These are phyloP conservation scores for Trematosphaeria pertusa DNA, from an alignment of 2,329 filamentous ascomycete genomes.

Conservation along the genomic window DNA sequence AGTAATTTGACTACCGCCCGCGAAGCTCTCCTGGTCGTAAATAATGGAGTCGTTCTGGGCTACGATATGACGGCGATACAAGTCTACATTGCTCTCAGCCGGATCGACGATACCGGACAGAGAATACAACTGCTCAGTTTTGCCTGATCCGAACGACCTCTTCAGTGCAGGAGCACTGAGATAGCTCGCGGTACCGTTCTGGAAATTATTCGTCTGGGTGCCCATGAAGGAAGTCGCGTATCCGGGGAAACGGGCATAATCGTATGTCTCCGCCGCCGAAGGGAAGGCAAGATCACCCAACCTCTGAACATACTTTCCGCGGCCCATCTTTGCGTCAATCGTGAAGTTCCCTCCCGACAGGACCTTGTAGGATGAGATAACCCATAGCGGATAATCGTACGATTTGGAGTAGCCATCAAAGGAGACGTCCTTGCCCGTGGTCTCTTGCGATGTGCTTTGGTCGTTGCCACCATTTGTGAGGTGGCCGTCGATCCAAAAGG, in stretches of 20 bases:
- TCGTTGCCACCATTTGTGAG: constrained; percentile 63
- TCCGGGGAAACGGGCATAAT: constrained; percentile 33
- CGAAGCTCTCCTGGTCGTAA: constrained; percentile 54
- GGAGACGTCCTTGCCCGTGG: constrained; percentile 56
- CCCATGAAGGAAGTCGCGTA: constrained; percentile 40
- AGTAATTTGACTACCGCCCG: constrained; percentile 12
- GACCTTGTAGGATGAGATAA: constrained; percentile 59
- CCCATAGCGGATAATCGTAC: constrained; percentile 68
- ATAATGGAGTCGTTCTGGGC: constrained; percentile 63
- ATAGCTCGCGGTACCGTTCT: constrained; percentile 66
- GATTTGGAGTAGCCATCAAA: constrained; percentile 47
- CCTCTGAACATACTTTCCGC: constrained; percentile 57
- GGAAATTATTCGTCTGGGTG: constrained; percentile 57
- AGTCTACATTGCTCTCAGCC: constrained; percentile 35
- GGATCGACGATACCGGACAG: constrained; percentile 57
- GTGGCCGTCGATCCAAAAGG: constrained; percentile 62
- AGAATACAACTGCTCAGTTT: constrained; percentile 62
- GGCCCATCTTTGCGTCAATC: constrained; percentile 56
- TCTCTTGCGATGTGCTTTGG: constrained; percentile 61
- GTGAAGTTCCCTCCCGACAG: constrained; percentile 51
- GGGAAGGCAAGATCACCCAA: constrained; percentile 62
- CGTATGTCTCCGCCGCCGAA: constrained; percentile 66
- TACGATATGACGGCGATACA: constrained; percentile 66
- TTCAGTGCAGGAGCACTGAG: constrained; percentile 55
- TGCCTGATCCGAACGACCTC: constrained; percentile 61